A percentile compares a stretch with the other conserved stretches of the same genome.
Conservation (phyloP, 2,329 filamentous ascomycete species). For the Sporothrix brasiliensis region DNA sequence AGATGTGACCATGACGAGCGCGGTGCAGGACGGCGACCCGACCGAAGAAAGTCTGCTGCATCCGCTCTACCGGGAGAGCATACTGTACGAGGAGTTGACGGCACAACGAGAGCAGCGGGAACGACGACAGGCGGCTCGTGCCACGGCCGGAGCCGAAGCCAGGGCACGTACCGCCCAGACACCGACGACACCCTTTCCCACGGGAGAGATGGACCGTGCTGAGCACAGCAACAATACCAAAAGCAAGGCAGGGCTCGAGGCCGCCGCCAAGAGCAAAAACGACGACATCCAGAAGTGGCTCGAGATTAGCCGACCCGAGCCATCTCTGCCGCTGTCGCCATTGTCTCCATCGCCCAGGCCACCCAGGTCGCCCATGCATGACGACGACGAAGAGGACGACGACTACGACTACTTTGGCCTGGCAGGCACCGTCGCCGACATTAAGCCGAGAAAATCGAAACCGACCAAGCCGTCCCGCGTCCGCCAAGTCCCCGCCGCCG, state of each 20-base stretch:
- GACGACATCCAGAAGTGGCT: slow-evolving; percentile 46
- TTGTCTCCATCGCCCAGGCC: not conserved
- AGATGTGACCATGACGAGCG: not conserved
- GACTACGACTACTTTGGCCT: not conserved
- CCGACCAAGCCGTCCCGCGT: slow-evolving; percentile 27
- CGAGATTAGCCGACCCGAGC: slow-evolving; percentile 41
- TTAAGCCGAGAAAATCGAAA: not conserved
- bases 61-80: slow-evolving; percentile 36
- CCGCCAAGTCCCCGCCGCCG: slow-evolving; percentile 50
- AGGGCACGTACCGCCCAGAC: not conserved
- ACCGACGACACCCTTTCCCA: not conserved
- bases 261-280: slow-evolving; percentile 24
- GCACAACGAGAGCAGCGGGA: not conserved
- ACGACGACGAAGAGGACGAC: too few relatives aligned
- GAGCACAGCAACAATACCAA: not conserved
- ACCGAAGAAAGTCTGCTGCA: slow-evolving; percentile 33
- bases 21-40: slow-evolving; percentile 19
- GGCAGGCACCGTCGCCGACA: not conserved
- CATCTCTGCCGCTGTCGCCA: not conserved
- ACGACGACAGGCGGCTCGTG: not conserved
- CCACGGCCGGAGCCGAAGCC: not conserved
- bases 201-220: not conserved
- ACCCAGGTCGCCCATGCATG: not conserved
- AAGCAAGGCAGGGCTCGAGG: not conserved
- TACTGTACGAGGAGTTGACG: slow-evolving; percentile 33